These are phyloP conservation scores for Moesziomyces sp. DNA, from an alignment of 1,284 basidiomycete species.

Conservation along the genomic window DNA sequence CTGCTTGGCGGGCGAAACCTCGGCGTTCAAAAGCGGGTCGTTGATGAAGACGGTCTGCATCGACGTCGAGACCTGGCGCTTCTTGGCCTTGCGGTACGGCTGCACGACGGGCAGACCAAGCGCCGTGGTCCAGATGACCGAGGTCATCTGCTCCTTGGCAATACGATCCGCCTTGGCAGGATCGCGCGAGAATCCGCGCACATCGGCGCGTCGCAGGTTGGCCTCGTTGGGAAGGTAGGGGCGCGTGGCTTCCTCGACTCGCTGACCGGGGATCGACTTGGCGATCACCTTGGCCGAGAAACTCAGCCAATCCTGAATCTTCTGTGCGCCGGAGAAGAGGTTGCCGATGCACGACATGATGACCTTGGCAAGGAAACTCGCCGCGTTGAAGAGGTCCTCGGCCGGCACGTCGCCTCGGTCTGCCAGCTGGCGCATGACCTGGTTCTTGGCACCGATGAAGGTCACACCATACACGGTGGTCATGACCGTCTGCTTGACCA, in stretches of 20 bases:
- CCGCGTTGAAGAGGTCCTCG: slow-evolving; percentile 80
- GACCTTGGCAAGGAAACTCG: slow-evolving; percentile 76
- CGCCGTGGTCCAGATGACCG: slow-evolving; percentile 95
- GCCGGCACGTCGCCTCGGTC: slow-evolving; percentile 79
- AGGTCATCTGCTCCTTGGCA: slow-evolving; percentile 86
- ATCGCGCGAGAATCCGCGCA: slow-evolving; percentile 36
- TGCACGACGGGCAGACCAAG: slow-evolving; percentile 94
- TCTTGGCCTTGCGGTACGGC: slow-evolving; percentile 87
- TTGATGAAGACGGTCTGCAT: slow-evolving; percentile 93
- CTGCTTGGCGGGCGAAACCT: slow-evolving; percentile 88
- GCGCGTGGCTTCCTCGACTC: slow-evolving; percentile 73
- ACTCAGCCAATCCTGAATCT: slow-evolving; percentile 92
- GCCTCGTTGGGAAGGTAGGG: slow-evolving; percentile 24
- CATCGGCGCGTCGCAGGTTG: slow-evolving; percentile 24
- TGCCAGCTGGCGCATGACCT: slow-evolving; percentile 89
- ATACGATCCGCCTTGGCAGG: slow-evolving; percentile 45
- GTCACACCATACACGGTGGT: slow-evolving; percentile 99
- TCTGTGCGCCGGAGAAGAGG: slow-evolving; percentile 88
- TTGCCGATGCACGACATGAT: slow-evolving; percentile 78
- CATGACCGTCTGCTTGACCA: slow-evolving; percentile 99
- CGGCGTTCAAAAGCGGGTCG: slow-evolving; percentile 82
- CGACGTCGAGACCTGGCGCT: slow-evolving; percentile 79
- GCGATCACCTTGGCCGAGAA: slow-evolving; percentile 84
- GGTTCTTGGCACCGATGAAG: slow-evolving; percentile 91
- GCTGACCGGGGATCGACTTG: slow-evolving; percentile 83